Base-by-base conservation (phyloP, 352 stramenopile genomes). In the Phytophthora ohioensis region DNA sequence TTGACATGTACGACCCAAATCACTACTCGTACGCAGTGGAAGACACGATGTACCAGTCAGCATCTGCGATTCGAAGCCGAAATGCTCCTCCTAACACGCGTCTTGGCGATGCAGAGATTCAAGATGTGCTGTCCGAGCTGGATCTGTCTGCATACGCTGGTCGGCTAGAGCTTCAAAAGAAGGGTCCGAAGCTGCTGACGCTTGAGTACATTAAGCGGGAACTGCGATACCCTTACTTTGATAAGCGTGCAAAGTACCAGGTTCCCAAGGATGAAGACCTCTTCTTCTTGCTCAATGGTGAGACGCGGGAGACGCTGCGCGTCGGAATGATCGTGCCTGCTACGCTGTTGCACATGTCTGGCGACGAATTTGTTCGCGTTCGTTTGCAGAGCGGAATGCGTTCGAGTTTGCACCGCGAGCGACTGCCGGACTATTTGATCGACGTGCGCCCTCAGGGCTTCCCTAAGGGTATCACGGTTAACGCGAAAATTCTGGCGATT, bases 31-130 rank as follows among this genome's bases (percentile, higher is more conserved):
- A 95, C 48, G 88, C 88, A 3, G 90, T 97, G 6, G 90, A 97
- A 84, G 90, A 97, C 64, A 96, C 89, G 13, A 97, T 97, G 90
- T 97, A 94, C 62, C 88, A 97, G 69, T 96, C 88, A 43, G 87
- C 86, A 9, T 93, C 87, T 35, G 85, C 88, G 12, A 97, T 96
- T 76, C 84, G 85, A 57, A 91, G 76, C 27, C 80, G 77, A 17
- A 89, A 87, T 48, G 81, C 78, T 3, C 71, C 86, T 12, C 68
- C 80, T 34, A 89, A 85, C 57, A 79, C 72, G 49, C 78, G 87
- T 0, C 69, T 94, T 34, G 81, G 80, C 1, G 90, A 97, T 70
- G 77, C 73, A 36, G 90, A 97, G 43, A 97, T 97, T 55, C 88
- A 95, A 61, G 90, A 97, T 71, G 82, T 90, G 8, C 72, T 97